A percentile compares a stretch with the other conserved stretches of the same genome.
Conservation (phyloP, 805 yeast species). For the Myxozyma udenii region DNA sequence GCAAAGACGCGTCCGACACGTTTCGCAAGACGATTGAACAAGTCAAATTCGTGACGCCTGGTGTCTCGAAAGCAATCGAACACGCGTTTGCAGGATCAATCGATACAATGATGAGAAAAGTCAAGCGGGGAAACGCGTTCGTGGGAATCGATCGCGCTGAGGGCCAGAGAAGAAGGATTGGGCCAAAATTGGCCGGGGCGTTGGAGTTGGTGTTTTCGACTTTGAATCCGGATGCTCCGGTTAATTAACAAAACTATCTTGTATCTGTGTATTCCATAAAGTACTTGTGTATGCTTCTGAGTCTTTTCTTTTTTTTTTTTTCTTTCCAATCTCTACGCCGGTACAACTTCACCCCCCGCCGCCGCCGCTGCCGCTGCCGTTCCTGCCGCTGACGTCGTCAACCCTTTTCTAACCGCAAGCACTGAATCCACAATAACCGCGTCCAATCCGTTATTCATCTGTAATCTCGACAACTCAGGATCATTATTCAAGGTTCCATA, state of each 20-base stretch:
- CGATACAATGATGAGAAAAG: slow-evolving; percentile 15
- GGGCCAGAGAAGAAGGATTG: slow-evolving; percentile 11
- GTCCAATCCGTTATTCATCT: slow-evolving; percentile 92
- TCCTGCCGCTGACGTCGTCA: slow-evolving; percentile 15
- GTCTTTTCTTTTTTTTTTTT: no score
- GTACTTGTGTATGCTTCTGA: no score
- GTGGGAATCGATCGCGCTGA: slow-evolving; percentile 1
- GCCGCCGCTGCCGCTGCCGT: no score
- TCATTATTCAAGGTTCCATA: slow-evolving; percentile 82
- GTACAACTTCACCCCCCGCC: no score
- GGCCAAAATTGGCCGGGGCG: slow-evolving; percentile 14
- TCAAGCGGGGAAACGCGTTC: slow-evolving; percentile 10
- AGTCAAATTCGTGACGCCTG: slow-evolving; percentile 19
- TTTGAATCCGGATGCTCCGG: slow-evolving; percentile 21
- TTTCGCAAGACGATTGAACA: slow-evolving; percentile 17
- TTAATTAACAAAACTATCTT: slow-evolving; percentile 3
- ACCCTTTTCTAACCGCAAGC: slow-evolving; percentile 38
- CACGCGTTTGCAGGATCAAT: slow-evolving; percentile 7
- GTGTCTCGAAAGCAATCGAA: slow-evolving; percentile 13
- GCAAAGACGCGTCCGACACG: slow-evolving; percentile 13
- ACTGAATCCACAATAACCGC: slow-evolving; percentile 98
- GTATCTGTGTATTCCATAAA: no score
- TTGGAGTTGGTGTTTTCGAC: slow-evolving; percentile 13
- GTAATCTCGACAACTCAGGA: slow-evolving; percentile 77
- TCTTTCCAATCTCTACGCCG: no score